A percentile compares a stretch with the other conserved stretches of the same genome.
Evolutionary conservation across 805 yeast genomes (phyloP).

Genomic region (Cyberlindnera saturnus): DNA sequence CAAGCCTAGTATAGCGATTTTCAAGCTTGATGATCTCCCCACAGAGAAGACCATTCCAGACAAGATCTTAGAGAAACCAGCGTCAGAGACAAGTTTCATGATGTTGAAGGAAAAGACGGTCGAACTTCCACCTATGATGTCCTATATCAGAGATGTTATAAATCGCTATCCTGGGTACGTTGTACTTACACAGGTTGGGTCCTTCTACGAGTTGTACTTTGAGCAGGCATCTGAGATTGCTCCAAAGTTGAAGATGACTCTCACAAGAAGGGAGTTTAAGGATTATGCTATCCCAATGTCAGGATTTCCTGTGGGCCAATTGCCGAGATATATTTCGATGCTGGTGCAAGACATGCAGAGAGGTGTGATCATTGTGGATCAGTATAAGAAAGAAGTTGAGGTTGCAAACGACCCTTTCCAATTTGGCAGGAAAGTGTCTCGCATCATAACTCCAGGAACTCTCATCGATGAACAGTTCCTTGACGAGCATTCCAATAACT

Average conservation of each 20-base stretch:
- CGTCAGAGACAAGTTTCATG: not conserved
- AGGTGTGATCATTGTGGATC: constrained; percentile 82
- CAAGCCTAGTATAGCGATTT: not conserved
- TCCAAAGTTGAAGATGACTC: constrained; percentile 61
- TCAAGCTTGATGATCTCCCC: constrained; percentile 8
- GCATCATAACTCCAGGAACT: constrained; percentile 91
- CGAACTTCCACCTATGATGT: constrained; percentile 30
- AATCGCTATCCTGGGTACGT: constrained; percentile 45
- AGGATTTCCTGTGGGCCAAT: constrained; percentile 75
- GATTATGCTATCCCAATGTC: constrained; percentile 64
- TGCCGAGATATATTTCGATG: constrained; percentile 66
- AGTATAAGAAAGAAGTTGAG: constrained; percentile 29
- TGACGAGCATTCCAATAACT: constrained; percentile 67
- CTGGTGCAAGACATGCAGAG: constrained; percentile 64
- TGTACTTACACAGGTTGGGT: constrained; percentile 76
- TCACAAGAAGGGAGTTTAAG: constrained; percentile 50
- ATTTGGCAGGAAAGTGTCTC: constrained; percentile 62
- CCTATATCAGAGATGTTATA: constrained; percentile 35
- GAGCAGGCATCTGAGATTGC: constrained; percentile 80
- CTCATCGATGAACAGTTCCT: constrained; percentile 80
- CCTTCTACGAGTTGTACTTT: constrained; percentile 82
- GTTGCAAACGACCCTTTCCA: constrained; percentile 28
- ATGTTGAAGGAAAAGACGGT: not conserved
- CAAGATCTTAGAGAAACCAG: not conserved
- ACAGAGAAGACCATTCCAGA: not conserved